phyloP scores from a whole-genome alignment of 192 early-diverging fungal genomes.

The Dimargaris verticillata region DNA sequence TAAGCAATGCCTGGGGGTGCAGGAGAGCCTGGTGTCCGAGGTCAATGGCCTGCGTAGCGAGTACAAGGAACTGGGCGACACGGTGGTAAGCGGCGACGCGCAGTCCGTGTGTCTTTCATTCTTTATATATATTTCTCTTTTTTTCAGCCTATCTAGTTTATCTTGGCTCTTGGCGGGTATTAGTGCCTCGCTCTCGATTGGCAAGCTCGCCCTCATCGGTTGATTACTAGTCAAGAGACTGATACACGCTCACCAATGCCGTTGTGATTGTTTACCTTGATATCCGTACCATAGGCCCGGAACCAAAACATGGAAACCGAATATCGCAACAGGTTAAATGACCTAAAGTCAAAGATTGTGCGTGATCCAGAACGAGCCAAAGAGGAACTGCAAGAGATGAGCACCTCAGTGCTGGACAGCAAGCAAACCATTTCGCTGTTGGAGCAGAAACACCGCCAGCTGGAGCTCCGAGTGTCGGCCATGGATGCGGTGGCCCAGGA shows the following conservation, averaged over 20 bases:
- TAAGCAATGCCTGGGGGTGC: constrained; percentile 25
- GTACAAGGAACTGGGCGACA: constrained; percentile 35
- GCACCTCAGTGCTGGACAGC: constrained; percentile 19
- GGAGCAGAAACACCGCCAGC: constrained; percentile 38
- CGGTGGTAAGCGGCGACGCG: constrained; percentile 29
- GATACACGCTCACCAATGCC: too few species aligned
- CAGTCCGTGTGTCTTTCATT: too few species aligned
- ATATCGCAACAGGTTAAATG: constrained; percentile 27
- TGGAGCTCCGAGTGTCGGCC: constrained; percentile 34
- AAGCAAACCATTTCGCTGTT: constrained; percentile 23
- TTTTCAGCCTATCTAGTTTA: too few species aligned
- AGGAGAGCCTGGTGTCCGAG: constrained; percentile 23
- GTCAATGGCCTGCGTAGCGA: constrained; percentile 29
- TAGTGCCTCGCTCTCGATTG: too few species aligned
- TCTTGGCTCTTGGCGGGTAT: too few species aligned
- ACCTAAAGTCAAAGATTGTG: constrained; percentile 44
- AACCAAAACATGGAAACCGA: constrained; percentile 27
- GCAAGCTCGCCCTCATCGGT: too few species aligned
- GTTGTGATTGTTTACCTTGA: too few species aligned
- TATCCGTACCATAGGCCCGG: too few species aligned
- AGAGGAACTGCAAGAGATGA: constrained; percentile 47
- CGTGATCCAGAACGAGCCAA: constrained; percentile 61
- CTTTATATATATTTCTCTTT: too few species aligned
- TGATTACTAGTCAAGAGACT: too few species aligned
- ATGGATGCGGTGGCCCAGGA: constrained; percentile 38